Evolutionary conservation across 495 filamentous ascomycete species (phyloP).

Genomic region (Penicillium roqueforti): DNA sequence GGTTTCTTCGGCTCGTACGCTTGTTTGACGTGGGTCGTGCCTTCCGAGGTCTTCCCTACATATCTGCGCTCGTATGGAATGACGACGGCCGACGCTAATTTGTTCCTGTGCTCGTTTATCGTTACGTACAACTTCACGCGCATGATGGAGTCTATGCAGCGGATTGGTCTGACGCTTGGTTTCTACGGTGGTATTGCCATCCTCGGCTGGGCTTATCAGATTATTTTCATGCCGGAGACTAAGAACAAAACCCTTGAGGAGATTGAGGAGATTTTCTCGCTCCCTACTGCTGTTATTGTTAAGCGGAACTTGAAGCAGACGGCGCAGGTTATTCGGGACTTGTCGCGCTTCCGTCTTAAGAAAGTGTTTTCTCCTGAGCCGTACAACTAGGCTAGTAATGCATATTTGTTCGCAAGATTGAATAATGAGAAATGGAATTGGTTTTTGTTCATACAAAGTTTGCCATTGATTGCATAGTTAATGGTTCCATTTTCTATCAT

Average conservation of each 20-base stretch:
- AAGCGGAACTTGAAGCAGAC: constrained; percentile 45
- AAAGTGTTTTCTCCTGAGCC: constrained; percentile 37
- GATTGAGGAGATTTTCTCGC: constrained; percentile 54
- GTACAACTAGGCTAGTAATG: background rate
- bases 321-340: constrained; percentile 29
- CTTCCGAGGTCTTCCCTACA: constrained; percentile 56
- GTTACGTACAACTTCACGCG: constrained; percentile 60
- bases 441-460: no score
- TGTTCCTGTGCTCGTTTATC: constrained; percentile 59
- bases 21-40: constrained; percentile 59
- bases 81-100: constrained; percentile 51
- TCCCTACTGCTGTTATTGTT: constrained; percentile 53
- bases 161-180: constrained; percentile 53
- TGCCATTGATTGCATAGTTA: no score
- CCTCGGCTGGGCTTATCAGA: constrained; percentile 54
- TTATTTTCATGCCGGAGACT: constrained; percentile 61
- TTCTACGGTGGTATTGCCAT: constrained; percentile 60
- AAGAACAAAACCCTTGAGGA: constrained; percentile 61
- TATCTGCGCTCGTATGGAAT: constrained; percentile 59
- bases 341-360: constrained; percentile 26
- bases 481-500: no score
- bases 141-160: constrained; percentile 55
- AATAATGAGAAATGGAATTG: no score
- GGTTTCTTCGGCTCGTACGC: constrained; percentile 62
- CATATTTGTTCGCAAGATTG: background rate